Evolutionary conservation across 2,329 filamentous ascomycete species (phyloP), one percentile per base, ranked within the genome.

Genomic region (Xylariaceae sp.): DNA sequence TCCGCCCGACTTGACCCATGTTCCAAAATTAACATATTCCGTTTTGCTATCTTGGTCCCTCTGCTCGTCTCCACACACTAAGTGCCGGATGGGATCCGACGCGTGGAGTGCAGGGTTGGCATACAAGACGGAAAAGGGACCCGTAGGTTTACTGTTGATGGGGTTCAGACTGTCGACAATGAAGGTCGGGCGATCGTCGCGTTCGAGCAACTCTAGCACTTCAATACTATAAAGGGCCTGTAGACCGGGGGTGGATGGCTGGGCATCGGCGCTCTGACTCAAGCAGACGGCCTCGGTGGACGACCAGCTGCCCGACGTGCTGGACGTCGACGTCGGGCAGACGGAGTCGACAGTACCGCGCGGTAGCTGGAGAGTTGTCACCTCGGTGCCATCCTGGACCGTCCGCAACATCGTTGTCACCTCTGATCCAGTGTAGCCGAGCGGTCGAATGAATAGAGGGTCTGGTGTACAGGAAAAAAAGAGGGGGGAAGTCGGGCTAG

Each of bases 181-280:
- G 67, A 93, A 90, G 0, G 88, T 89, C 2, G 89, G 90, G 51
- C 90, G 79, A 53, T 88, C 83, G 70, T 94, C 90, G 65, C 88
- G 83, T 68, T 93, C 89, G 47, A 94, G 73, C 45, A 93, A 75
- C 71, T 93, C 90, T 17, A 87, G 74, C 8, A 90, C 80, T 23
- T 88, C 86, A 55, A 92, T 78, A 30, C 82, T 81, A 48, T 83
- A 82, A 3, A 92, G 77, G 54, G 84, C 75, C 55, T 84, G 79
- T 50, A 84, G 64, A 4, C 78, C 77, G 1, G 82, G 77, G 1
- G 76, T 52, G 72, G 56, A 77, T 73, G 62, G 77, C 70, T 62
- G 76, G 30, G 73, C 72, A 58, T 85, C 84, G 7, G 83, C 80
- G 55, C 80, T 86, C 49, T 75, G 70, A 34, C 77, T 76, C 11